These are phyloP conservation scores for Sphenostylis stenocarpa DNA, from an alignment of 306 rosid species.

Conservation along the genomic window DNA sequence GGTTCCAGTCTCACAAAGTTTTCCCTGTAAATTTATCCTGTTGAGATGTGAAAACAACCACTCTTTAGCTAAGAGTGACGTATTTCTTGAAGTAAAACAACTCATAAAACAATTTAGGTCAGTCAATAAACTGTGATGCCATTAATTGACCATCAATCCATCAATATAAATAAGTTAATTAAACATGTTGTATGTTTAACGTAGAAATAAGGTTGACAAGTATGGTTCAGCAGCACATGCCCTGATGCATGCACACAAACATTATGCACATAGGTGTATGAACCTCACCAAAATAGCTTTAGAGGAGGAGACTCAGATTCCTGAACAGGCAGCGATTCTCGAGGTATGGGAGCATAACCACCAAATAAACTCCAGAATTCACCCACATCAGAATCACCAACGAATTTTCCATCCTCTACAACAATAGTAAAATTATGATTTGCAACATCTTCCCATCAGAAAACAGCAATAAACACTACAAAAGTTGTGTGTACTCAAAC, in stretches of 20 bases:
- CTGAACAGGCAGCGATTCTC: slow-evolving; percentile 61
- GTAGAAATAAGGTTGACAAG: background rate
- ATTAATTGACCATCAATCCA: background rate
- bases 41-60: slow-evolving; percentile 33
- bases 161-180: background rate
- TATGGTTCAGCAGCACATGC: background rate
- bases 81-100: slow-evolving; percentile 19
- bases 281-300: slow-evolving; percentile 70
- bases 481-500: slow-evolving; percentile 49
- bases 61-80: slow-evolving; percentile 22
- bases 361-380: slow-evolving; percentile 99
- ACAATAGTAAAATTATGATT: slow-evolving; percentile 30
- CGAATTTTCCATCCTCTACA: slow-evolving; percentile 98
- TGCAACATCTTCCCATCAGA: slow-evolving; percentile 22
- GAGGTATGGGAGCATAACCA: slow-evolving; percentile 94
- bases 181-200: background rate
- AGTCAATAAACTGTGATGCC: background rate
- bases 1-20: slow-evolving; percentile 57
- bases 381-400: slow-evolving; percentile 92
- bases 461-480: slow-evolving; percentile 8
- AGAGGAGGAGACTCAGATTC: slow-evolving; percentile 45
- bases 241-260: background rate
- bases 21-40: slow-evolving; percentile 87
- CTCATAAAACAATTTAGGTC: background rate
- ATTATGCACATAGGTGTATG: background rate